These are phyloP conservation scores for Ochetophila trinervis DNA, from an alignment of 306 rosid species.

Conservation along the genomic window DNA sequence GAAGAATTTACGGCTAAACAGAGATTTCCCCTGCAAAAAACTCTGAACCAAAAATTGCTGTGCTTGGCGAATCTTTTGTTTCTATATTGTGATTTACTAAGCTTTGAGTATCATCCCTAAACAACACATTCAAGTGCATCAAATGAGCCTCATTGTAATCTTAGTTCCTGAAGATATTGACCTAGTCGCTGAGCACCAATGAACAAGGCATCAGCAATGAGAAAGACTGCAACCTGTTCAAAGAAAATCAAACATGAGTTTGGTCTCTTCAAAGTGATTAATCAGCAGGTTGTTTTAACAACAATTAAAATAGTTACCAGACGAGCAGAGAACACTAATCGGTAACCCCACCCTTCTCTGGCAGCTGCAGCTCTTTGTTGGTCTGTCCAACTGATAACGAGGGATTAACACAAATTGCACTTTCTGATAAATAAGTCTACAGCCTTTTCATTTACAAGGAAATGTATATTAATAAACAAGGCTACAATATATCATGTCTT, in stretches of 20 bases:
- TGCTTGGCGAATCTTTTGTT: constrained; percentile 19
- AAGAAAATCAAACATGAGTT: constrained; percentile 20
- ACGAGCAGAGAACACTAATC: constrained; percentile 79
- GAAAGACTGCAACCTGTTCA: constrained; percentile 63
- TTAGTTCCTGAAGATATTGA: constrained; percentile 70
- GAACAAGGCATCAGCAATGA: constrained; percentile 64
- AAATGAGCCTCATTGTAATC: constrained; percentile 44
- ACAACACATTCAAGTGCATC: constrained; percentile 16
- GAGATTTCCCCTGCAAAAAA: constrained; percentile 11
- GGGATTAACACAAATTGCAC: constrained; percentile 4
- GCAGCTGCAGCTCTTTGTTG: constrained; percentile 87
- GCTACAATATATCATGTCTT: not conserved
- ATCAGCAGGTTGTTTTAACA: not conserved
- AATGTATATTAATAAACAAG: not conserved
- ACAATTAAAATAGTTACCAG: constrained; percentile 46
- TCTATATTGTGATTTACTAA: constrained; percentile 21
- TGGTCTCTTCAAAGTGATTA: constrained; percentile 5
- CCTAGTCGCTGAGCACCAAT: constrained; percentile 70
- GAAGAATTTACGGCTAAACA: not conserved
- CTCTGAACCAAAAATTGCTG: constrained; percentile 29
- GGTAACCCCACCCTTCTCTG: constrained; percentile 85
- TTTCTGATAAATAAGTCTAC: constrained; percentile 15
- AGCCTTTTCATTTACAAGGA: not conserved
- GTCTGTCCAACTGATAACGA: constrained; percentile 74
- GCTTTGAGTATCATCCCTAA: constrained; percentile 7